A percentile compares a stretch with the other conserved stretches of the same genome.
Evolutionary conservation across 1,284 basidiomycete genomes (phyloP).

Genomic region (Cyathus olla): DNA sequence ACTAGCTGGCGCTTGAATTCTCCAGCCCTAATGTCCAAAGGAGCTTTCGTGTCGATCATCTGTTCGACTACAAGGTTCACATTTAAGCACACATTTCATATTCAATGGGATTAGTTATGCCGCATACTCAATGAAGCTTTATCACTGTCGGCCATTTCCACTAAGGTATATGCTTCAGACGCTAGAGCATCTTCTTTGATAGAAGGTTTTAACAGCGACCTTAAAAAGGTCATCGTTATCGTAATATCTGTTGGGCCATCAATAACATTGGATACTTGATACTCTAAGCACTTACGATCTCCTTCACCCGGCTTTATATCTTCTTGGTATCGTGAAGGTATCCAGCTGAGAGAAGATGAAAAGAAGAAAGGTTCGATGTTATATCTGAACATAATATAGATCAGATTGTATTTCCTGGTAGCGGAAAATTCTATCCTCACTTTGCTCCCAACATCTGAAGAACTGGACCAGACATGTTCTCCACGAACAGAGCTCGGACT

Average conservation of each 20-base stretch:
- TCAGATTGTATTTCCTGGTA: neutral
- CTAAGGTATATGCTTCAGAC: no score
- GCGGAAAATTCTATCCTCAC: conserved; percentile 18
- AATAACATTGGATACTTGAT: neutral
- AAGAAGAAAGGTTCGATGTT: conserved; percentile 56
- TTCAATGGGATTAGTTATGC: no score
- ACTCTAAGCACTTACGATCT: conserved; percentile 39
- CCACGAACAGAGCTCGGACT: conserved; percentile 47
- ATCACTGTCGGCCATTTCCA: no score
- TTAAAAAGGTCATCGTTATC: conserved; percentile 52
- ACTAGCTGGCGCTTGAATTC: conserved; percentile 1
- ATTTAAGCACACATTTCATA: no score
- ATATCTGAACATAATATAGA: conserved; percentile 30
- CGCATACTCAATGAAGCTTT: conserved; percentile 1
- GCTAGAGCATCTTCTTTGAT: no score
- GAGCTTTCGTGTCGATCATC: conserved; percentile 56
- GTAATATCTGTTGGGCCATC: conserved; percentile 39
- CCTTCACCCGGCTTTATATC: conserved; percentile 30
- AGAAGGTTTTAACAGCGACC: conserved; percentile 29
- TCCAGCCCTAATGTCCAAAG: conserved; percentile 47
- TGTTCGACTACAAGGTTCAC: conserved; percentile 19
- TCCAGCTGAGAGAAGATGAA: conserved; percentile 51
- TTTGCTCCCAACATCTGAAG: conserved; percentile 51
- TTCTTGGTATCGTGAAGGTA: conserved; percentile 52
- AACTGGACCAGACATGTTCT: conserved; percentile 47